Conservation (phyloP, 164 flowering plant species). For the Stephania japonica region DNA sequence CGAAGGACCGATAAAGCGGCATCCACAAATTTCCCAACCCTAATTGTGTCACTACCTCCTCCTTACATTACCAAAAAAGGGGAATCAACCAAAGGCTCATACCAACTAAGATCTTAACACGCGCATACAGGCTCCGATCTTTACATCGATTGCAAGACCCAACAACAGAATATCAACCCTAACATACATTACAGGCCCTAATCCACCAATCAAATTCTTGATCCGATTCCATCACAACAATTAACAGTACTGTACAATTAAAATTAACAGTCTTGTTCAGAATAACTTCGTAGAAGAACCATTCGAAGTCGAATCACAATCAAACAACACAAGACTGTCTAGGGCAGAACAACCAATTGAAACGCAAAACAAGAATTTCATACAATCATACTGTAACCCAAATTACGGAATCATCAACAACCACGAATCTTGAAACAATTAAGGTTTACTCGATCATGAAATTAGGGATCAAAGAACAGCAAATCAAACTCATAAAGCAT, state of each 20-base stretch:
- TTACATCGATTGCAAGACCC: neutral
- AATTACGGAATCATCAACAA: too few species aligned
- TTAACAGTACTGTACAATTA: neutral
- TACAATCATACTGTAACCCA: too few species aligned
- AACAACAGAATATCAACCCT: neutral
- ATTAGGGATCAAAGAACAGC: neutral
- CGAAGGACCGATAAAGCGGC: neutral
- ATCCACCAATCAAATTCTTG: neutral
- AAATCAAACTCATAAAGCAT: neutral
- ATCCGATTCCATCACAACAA: neutral
- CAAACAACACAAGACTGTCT: too few species aligned
- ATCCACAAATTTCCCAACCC: neutral
- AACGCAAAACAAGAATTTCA: too few species aligned
- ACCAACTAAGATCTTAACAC: neutral
- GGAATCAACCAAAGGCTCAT: neutral
- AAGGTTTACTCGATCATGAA: neutral
- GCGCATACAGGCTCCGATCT: neutral
- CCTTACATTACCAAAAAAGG: neutral
- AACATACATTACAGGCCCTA: neutral
- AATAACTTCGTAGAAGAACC: neutral
- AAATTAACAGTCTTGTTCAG: neutral
- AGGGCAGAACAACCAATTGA: too few species aligned
- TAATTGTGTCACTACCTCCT: neutral
- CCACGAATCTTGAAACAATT: neutral
- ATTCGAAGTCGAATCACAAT: neutral